A percentile compares a stretch with the other conserved stretches of the same genome.
Evolutionary conservation across 108 stramenopile genomes (phyloP).

Genomic region (Seminavis robusta): DNA sequence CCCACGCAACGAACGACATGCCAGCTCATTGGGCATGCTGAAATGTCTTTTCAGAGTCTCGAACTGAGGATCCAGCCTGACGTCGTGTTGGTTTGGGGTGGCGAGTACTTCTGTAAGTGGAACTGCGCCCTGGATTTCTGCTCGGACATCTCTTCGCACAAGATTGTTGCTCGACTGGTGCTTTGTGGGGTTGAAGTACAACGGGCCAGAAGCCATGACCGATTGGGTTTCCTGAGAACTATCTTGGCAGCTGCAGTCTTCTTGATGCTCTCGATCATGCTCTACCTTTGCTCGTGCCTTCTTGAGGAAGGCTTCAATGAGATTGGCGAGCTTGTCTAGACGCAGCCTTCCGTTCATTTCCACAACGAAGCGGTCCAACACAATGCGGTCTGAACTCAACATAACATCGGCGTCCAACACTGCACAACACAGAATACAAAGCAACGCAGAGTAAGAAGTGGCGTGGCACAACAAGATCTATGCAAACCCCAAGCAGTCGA

Average conservation of each 20-base stretch:
- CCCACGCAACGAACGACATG: too few species aligned
- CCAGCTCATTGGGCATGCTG: background rate
- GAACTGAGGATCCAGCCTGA: background rate
- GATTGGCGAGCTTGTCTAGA: slow-evolving; percentile 25
- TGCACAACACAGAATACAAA: too few species aligned
- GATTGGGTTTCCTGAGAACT: background rate
- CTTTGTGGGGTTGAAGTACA: slow-evolving; percentile 6
- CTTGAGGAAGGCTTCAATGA: slow-evolving; percentile 18
- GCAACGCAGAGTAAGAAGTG: too few species aligned
- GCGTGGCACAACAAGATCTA: too few species aligned
- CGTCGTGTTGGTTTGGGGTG: background rate
- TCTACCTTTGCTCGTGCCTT: background rate
- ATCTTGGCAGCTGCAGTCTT: too few species aligned
- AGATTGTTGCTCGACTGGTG: background rate
- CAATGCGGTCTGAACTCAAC: slow-evolving; percentile 25
- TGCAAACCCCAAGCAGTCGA: too few species aligned
- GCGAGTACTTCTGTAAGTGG: slow-evolving; percentile 18
- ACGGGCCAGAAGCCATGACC: slow-evolving; percentile 4
- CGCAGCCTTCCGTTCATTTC: slow-evolving; percentile 32
- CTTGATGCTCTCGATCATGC: background rate
- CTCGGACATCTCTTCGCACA: background rate
- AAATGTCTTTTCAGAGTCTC: background rate
- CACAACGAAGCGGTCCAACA: slow-evolving; percentile 38
- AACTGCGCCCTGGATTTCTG: slow-evolving; percentile 26
- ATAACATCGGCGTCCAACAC: slow-evolving; percentile 43